These are phyloP conservation scores for Drechmeria coniospora DNA, from an alignment of 2,329 filamentous ascomycete species.

Conservation along the genomic window DNA sequence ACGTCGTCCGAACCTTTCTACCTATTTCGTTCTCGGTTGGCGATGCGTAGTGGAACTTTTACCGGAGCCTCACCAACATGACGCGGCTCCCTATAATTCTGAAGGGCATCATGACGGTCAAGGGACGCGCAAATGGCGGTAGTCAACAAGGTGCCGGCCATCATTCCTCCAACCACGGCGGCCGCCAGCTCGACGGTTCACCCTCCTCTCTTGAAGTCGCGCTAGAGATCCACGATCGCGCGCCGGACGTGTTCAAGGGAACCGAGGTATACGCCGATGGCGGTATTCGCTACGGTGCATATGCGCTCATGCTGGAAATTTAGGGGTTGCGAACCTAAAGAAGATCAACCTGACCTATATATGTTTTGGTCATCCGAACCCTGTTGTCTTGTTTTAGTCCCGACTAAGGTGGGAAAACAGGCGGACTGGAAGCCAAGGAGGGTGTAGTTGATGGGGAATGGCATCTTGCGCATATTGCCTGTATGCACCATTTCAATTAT, in stretches of 20 bases:
- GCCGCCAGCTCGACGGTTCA: slow-evolving; percentile 23
- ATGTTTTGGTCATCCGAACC: too few species aligned
- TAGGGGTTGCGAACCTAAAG: too few species aligned
- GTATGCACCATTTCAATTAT: too few species aligned
- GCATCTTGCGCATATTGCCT: too few species aligned
- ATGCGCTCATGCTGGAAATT: slow-evolving; percentile 26
- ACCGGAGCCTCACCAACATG: slow-evolving; percentile 18
- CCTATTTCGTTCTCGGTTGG: neutral
- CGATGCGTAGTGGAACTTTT: slow-evolving; percentile 18
- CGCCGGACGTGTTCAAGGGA: slow-evolving; percentile 21
- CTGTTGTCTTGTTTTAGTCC: too few species aligned
- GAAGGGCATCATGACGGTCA: slow-evolving; percentile 23
- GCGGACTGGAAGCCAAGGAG: too few species aligned
- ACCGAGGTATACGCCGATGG: slow-evolving; percentile 25
- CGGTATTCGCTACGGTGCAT: slow-evolving; percentile 26
- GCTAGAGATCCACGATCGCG: slow-evolving; percentile 21
- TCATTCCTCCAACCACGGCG: slow-evolving; percentile 28
- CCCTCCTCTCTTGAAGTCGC: slow-evolving; percentile 22
- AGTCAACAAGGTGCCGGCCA: slow-evolving; percentile 16
- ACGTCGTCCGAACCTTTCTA: neutral
- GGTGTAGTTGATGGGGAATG: too few species aligned
- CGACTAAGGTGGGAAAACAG: too few species aligned
- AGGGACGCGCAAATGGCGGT: slow-evolving; percentile 20
- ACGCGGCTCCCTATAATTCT: slow-evolving; percentile 23
- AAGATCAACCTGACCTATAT: too few species aligned